phyloP scores from a whole-genome alignment of 106 monocot species.

The Ottelia alismoides region DNA sequence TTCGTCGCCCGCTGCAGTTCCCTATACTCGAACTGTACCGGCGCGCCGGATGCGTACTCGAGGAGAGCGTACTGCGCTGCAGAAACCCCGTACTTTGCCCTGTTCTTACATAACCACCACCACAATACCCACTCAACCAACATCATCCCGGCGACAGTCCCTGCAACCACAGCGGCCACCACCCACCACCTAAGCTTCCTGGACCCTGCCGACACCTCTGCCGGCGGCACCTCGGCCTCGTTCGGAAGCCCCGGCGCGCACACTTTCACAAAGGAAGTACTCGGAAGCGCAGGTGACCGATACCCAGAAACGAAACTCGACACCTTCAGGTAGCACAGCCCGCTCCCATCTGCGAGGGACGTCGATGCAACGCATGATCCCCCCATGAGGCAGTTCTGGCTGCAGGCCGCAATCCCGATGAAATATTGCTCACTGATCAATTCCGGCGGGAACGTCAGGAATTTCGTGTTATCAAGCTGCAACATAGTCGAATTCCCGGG shows the following conservation, averaged over 20 bases:
- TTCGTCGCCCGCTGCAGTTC: constrained; percentile 59
- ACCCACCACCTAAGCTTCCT: constrained; percentile 28
- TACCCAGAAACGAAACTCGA: constrained; percentile 52
- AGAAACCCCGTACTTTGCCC: constrained; percentile 35
- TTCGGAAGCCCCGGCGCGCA: constrained; percentile 34
- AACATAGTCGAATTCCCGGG: constrained; percentile 56
- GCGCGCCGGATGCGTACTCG: constrained; percentile 81
- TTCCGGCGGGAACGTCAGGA: constrained; percentile 64
- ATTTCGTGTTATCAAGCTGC: constrained; percentile 43
- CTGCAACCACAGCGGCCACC: constrained; percentile 23
- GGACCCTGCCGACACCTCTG: background rate
- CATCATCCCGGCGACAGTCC: constrained; percentile 32
- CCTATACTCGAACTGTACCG: constrained; percentile 66
- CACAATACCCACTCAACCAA: constrained; percentile 40
- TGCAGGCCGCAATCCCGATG: constrained; percentile 57
- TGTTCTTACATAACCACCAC: constrained; percentile 55
- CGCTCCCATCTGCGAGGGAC: constrained; percentile 63
- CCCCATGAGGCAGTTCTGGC: constrained; percentile 46
- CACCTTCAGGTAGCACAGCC: constrained; percentile 51
- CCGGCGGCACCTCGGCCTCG: too few relatives aligned
- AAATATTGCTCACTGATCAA: constrained; percentile 37
- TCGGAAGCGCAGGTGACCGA: constrained; percentile 52
- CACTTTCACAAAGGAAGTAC: constrained; percentile 75
- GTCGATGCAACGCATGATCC: constrained; percentile 61
- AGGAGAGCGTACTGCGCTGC: constrained; percentile 59